Conservation (phyloP, 768 basidiomycete genomes). For the Rubroboletus pulcherrimus region DNA sequence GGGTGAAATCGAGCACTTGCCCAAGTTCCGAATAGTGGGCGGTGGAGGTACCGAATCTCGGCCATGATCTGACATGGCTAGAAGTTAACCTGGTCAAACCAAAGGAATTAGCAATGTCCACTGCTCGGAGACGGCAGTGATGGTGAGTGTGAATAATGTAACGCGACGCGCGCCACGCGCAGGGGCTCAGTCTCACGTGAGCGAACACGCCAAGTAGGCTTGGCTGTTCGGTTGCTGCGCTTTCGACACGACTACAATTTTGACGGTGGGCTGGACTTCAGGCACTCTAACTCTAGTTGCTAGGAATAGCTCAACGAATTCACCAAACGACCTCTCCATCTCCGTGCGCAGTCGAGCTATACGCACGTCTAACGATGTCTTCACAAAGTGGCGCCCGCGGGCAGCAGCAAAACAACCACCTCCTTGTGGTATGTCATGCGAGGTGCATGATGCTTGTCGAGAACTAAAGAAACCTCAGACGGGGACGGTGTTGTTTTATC, state of each 20-base stretch:
- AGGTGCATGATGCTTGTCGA: background rate
- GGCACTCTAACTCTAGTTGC: background rate
- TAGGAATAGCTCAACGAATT: background rate
- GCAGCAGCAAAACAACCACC: conserved; percentile 30
- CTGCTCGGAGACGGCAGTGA: background rate
- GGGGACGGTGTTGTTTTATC: conserved; percentile 79
- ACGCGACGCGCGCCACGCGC: conserved; percentile 10
- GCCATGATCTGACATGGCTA: conserved; percentile 25
- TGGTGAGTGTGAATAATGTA: background rate
- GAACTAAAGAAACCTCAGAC: conserved; percentile 38
- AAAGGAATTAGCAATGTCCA: background rate
- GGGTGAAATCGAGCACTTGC: conserved; percentile 28
- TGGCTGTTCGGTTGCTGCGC: conserved; percentile 1
- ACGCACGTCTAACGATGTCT: conserved; percentile 17
- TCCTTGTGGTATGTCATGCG: conserved; percentile 30
- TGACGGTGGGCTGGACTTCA: background rate
- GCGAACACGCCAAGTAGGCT: background rate
- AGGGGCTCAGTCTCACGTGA: conserved; percentile 18
- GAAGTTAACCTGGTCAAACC: background rate
- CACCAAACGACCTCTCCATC: background rate
- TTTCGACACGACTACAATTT: conserved; percentile 3
- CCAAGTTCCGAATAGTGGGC: conserved; percentile 36
- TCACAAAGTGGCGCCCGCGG: conserved; percentile 24
- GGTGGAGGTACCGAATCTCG: conserved; percentile 28
- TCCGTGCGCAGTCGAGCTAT: background rate